Evolutionary conservation across 2,329 filamentous ascomycete species (phyloP).

Genomic region (Botrytis byssoidea): DNA sequence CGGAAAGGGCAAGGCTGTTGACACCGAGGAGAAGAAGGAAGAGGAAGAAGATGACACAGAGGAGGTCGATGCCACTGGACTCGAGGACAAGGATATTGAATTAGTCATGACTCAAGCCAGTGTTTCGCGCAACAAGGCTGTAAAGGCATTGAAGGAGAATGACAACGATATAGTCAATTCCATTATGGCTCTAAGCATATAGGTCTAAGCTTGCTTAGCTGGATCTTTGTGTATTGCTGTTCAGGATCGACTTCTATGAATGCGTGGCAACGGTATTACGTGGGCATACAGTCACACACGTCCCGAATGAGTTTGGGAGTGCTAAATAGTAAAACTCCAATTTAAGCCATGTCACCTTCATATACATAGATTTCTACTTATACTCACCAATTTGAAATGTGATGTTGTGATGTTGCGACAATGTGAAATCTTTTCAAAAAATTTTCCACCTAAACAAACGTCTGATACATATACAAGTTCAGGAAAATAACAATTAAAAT

Average conservation of each 20-base stretch:
- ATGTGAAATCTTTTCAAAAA: background rate
- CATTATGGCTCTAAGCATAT: slow-evolving; percentile 97
- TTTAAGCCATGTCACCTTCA: slow-evolving; percentile 13
- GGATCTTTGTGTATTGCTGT: slow-evolving; percentile 17
- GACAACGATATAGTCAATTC: slow-evolving; percentile 99
- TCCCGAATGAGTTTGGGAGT: slow-evolving; percentile 6
- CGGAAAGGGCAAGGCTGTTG: slow-evolving; percentile 60
- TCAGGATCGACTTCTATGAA: background rate
- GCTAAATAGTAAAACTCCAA: slow-evolving; percentile 13
- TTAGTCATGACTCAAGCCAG: slow-evolving; percentile 97
- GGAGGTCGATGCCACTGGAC: slow-evolving; percentile 89
- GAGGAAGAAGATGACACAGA: slow-evolving; percentile 88
- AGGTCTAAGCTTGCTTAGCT: slow-evolving; percentile 35
- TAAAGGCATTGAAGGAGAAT: slow-evolving; percentile 98
- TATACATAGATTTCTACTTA: background rate
- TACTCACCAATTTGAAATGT: background rate
- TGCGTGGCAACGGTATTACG: slow-evolving; percentile 13
- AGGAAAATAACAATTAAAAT: background rate
- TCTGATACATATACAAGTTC: background rate
- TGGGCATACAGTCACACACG: slow-evolving; percentile 19
- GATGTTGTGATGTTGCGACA: background rate
- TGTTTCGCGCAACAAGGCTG: slow-evolving; percentile 95
- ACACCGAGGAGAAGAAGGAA: slow-evolving; percentile 67
- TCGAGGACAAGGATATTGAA: slow-evolving; percentile 99
- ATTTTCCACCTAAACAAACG: too few species aligned